These are phyloP conservation scores for Alternaria triticina DNA, from an alignment of 2,329 filamentous ascomycete species.

Conservation along the genomic window DNA sequence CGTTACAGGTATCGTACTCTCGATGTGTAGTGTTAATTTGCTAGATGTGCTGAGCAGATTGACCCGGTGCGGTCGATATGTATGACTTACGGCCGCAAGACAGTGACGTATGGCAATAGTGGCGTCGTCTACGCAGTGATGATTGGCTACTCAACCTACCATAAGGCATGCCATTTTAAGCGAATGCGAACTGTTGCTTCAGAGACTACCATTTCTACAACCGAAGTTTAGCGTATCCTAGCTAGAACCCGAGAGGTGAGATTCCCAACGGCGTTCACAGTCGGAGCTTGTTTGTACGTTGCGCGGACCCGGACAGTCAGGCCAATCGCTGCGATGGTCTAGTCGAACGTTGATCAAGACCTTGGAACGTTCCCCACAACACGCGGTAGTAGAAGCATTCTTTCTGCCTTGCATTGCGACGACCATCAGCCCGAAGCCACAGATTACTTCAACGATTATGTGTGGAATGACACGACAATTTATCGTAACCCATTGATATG, in stretches of 20 bases:
- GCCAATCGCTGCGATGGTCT: neutral
- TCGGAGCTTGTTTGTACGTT: neutral
- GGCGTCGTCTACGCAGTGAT: slow-evolving; percentile 1
- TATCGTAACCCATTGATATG: neutral
- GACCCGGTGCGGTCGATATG: neutral
- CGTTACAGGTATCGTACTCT: neutral
- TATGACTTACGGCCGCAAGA: neutral
- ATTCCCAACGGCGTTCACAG: neutral
- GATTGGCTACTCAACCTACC: neutral
- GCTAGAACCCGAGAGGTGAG: neutral
- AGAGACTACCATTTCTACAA: neutral
- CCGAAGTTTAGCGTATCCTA: neutral
- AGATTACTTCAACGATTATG: neutral
- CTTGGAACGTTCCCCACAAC: neutral
- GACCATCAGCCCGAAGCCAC: neutral
- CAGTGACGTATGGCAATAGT: slow-evolving; percentile 7
- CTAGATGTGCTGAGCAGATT: neutral
- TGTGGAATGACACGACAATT: neutral
- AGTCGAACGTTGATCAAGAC: neutral
- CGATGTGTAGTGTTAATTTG: neutral
- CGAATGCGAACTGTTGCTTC: neutral
- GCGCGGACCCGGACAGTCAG: neutral
- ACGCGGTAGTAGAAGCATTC: neutral
- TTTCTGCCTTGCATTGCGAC: neutral
- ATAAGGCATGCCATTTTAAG: neutral